A percentile compares a stretch with the other conserved stretches of the same genome.
Conservation (phyloP, 2,329 filamentous ascomycete species). For the Colletotrichum somersetense region DNA sequence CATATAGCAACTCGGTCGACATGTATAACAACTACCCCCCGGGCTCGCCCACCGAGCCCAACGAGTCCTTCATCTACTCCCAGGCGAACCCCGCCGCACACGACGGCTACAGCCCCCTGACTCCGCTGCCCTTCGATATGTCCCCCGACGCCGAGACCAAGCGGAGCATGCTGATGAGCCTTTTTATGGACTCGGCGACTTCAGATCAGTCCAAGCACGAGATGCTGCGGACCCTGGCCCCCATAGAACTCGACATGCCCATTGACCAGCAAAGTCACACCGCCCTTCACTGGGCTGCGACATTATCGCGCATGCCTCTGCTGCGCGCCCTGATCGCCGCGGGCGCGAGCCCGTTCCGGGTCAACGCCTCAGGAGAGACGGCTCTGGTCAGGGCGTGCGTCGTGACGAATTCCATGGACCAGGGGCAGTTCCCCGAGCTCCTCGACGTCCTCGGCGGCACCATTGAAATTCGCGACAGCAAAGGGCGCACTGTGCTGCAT, state of each 20-base stretch:
- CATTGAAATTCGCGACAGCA: conserved; percentile 90
- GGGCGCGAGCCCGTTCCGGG: conserved; percentile 87
- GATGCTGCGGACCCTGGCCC: conserved; percentile 79
- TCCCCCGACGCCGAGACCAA: conserved; percentile 81
- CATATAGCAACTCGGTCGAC: conserved; percentile 63
- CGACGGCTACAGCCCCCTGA: conserved; percentile 69
- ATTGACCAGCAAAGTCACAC: conserved; percentile 92
- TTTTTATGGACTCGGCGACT: conserved; percentile 81
- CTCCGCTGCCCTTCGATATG: conserved; percentile 72
- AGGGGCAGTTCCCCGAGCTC: conserved; percentile 89
- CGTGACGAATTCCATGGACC: conserved; percentile 94
- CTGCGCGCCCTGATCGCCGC: conserved; percentile 84
- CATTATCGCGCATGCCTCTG: conserved; percentile 86
- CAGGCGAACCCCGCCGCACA: conserved; percentile 55
- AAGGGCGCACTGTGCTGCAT: conserved; percentile 91
- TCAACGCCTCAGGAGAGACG: conserved; percentile 91
- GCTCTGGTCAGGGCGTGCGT: conserved; percentile 92
- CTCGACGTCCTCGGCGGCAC: conserved; percentile 90
- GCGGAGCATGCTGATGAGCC: conserved; percentile 82
- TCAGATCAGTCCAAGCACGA: conserved; percentile 81
- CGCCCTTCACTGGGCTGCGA: conserved; percentile 95
- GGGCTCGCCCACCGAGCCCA: conserved; percentile 82
- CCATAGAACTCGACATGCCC: conserved; percentile 89
- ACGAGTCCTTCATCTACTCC: conserved; percentile 81
- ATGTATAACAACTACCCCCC: conserved; percentile 64